phyloP scores from a whole-genome alignment of 345 rosid species.

The Syzygium grande region DNA sequence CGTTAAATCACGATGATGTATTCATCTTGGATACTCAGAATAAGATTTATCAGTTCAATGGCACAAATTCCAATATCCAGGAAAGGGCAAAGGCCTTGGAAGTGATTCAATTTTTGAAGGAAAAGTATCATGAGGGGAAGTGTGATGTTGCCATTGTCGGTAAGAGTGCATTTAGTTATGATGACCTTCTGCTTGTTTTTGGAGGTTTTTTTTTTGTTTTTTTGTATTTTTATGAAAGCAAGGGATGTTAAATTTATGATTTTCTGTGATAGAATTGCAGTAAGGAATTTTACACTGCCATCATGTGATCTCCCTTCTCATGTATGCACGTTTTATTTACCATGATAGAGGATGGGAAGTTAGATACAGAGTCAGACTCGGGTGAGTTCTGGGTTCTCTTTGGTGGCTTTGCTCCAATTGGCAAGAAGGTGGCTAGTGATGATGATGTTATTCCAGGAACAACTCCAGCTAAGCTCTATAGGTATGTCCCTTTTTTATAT shows the following conservation, averaged over 20 bases:
- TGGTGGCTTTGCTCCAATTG: constrained; percentile 97
- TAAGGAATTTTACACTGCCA: background rate
- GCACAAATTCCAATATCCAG: constrained; percentile 94
- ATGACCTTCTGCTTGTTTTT: background rate
- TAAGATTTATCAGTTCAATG: constrained; percentile 97
- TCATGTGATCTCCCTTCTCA: background rate
- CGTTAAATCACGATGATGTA: constrained; percentile 96
- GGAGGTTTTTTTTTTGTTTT: too few relatives aligned
- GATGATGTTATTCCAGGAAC: constrained; percentile 71
- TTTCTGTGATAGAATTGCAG: background rate
- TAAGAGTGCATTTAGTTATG: constrained; percentile 21
- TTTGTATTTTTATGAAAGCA: background rate
- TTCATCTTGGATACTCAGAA: constrained; percentile 78
- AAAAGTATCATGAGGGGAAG: constrained; percentile 76
- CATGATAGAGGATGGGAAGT: constrained; percentile 74
- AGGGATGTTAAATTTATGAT: background rate
- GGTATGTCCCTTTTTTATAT: constrained; percentile 29
- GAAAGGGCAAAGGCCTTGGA: constrained; percentile 97
- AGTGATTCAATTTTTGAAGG: constrained; percentile 90
- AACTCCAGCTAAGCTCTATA: constrained; percentile 62
- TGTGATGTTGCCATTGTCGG: constrained; percentile 85
- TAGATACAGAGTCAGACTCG: constrained; percentile 92
- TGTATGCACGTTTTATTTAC: constrained; percentile 4
- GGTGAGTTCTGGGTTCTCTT: constrained; percentile 94
- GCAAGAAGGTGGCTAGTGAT: constrained; percentile 68